Percentiles rank a stretch among this genome's conserved stretches.
phyloP scores from a whole-genome alignment of 805 yeast genomes.

The Yarrowia phangngaensis region DNA sequence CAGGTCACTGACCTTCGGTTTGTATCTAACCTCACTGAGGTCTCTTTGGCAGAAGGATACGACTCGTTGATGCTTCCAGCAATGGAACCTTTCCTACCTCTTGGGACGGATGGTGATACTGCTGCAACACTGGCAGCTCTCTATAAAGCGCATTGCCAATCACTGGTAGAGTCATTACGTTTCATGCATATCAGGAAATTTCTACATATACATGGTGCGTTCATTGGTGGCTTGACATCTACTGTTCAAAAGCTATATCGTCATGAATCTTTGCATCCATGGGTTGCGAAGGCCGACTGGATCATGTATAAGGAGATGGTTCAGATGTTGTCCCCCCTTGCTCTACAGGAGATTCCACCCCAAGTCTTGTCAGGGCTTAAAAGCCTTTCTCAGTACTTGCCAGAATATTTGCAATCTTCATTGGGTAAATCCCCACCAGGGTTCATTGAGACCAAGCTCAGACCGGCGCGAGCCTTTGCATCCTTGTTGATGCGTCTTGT shows the following conservation, averaged over 20 bases:
- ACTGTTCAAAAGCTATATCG: constrained; percentile 59
- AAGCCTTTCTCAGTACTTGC: constrained; percentile 49
- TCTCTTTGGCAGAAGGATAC: constrained; percentile 16
- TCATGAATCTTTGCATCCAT: constrained; percentile 48
- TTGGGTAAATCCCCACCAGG: constrained; percentile 46
- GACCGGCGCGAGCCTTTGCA: constrained; percentile 52
- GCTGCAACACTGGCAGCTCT: constrained; percentile 59
- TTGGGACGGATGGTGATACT: constrained; percentile 50
- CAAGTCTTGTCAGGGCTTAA: constrained; percentile 54
- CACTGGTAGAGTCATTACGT: constrained; percentile 61
- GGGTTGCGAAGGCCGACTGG: constrained; percentile 68
- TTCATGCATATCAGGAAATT: constrained; percentile 63
- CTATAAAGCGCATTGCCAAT: constrained; percentile 60
- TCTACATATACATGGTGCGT: constrained; percentile 51
- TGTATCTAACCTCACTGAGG: constrained; percentile 21
- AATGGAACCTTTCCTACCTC: constrained; percentile 46
- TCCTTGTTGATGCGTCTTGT: constrained; percentile 53
- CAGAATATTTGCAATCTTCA: constrained; percentile 39
- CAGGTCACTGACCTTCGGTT: constrained; percentile 21
- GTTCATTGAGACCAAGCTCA: constrained; percentile 51
- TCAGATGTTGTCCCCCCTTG: constrained; percentile 58
- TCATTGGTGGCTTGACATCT: constrained; percentile 54
- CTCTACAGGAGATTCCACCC: constrained; percentile 54
- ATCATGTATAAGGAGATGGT: constrained; percentile 55
- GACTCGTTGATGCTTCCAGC: constrained; percentile 38